Conservation (phyloP, 805 yeast species). For the Metschnikowia shivogae region DNA sequence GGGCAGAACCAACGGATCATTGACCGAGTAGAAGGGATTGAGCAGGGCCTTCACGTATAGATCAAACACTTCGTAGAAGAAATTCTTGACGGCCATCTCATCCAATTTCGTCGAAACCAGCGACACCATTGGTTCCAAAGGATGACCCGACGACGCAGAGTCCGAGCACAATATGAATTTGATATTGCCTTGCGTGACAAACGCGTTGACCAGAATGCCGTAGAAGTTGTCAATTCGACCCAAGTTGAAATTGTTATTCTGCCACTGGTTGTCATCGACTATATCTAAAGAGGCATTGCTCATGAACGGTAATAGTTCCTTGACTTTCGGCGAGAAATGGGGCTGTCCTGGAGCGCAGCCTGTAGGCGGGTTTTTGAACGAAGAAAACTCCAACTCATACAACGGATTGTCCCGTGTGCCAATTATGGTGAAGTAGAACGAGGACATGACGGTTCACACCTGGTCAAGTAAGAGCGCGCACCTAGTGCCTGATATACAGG, state of each 20-base stretch:
- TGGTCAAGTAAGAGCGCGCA: not conserved
- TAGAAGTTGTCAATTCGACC: constrained; percentile 83
- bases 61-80: constrained; percentile 82
- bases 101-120: constrained; percentile 23
- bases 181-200: constrained; percentile 81
- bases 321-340: constrained; percentile 62
- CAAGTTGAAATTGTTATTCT: constrained; percentile 56
- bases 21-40: constrained; percentile 80
- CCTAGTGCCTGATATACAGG: too few species aligned
- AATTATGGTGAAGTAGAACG: constrained; percentile 84
- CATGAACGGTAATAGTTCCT: constrained; percentile 82
- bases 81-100: constrained; percentile 77
- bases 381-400: constrained; percentile 82
- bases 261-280: constrained; percentile 89
- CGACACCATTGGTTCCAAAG: constrained; percentile 8
- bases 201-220: constrained; percentile 78
- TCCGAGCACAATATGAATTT: constrained; percentile 62
- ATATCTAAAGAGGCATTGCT: constrained; percentile 86
- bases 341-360: constrained; percentile 45
- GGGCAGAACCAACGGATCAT: constrained; percentile 68
- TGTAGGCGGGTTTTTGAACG: constrained; percentile 41
- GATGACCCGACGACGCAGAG: constrained; percentile 21
- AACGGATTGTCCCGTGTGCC: constrained; percentile 85
- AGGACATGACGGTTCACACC: constrained; percentile 38
- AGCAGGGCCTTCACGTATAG: constrained; percentile 78